Evolutionary conservation across 257 asterid genomes (phyloP), one percentile per base, ranked within the genome.

Genomic region (Buddleja alternifolia): DNA sequence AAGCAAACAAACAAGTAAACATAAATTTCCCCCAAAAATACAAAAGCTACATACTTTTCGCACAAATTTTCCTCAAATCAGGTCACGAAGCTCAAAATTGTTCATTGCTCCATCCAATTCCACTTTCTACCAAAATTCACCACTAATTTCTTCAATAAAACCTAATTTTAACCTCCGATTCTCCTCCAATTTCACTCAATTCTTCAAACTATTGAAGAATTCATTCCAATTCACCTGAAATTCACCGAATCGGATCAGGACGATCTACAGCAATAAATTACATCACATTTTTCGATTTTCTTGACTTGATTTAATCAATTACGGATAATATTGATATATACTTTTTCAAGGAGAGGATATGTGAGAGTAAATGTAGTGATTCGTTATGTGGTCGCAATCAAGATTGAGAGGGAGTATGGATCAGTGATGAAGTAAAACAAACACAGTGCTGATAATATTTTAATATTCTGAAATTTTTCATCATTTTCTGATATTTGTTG

Each of bases 351-450:
- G 40, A 55, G 20, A 67, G 46, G 67, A 69, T 61, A 61, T 41
- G 55, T 63, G 65, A 8, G 75, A 72, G 78, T 65, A 73, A 65
- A 69, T 60, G 69, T 42, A 41, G 34, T 16, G 71, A 67, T 71
- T 72, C 84, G 75, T 71, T 75, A 44, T 79, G 46, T 32, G 73
- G 74, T 67, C 80, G 67, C 77, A 50, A 71, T 79, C 84, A 56
- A 71, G n/a, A 39, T 59, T 29, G 34, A 19, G 17, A 14, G 11
- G 40, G 25, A 44, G 39, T 47, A 46, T 39, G 71, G 77, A 64
- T 73, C 72, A 64, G 72, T 78, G 64, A 66, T 74, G 77, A 66
- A 74, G 80, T 71, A 70, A 29, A 29, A 1, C 2, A 29, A 52
- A 58, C 77, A 66, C 34, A 19, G 61, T 44, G 16, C 61, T 44